These are phyloP conservation scores for Hamigera avellanea DNA, from an alignment of 495 filamentous ascomycete genomes.

Conservation along the genomic window DNA sequence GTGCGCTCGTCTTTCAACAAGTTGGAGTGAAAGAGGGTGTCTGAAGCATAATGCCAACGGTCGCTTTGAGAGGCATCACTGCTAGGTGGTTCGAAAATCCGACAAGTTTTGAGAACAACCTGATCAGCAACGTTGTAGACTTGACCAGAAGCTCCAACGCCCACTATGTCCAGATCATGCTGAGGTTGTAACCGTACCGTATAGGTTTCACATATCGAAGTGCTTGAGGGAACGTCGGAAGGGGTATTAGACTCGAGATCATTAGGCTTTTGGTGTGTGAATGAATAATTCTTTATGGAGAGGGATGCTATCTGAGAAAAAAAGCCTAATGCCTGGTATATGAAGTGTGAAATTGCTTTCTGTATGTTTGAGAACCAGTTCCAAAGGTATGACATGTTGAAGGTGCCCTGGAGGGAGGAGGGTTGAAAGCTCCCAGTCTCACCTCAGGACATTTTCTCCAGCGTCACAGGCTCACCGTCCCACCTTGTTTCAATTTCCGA, in stretches of 20 bases:
- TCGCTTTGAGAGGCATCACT: constrained; percentile 8
- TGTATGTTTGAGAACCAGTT: too few relatives aligned
- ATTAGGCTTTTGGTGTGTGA: neutral
- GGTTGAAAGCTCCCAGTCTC: too few relatives aligned
- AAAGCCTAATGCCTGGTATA: neutral
- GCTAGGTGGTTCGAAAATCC: constrained; percentile 10
- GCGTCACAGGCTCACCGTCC: too few relatives aligned
- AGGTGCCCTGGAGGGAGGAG: too few relatives aligned
- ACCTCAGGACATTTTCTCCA: too few relatives aligned
- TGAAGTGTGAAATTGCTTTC: too few relatives aligned
- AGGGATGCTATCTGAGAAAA: neutral
- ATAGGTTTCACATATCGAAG: constrained; percentile 3
- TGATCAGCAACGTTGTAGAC: constrained; percentile 14
- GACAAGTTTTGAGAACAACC: constrained; percentile 13
- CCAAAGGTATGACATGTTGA: too few relatives aligned
- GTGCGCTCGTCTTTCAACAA: constrained; percentile 13
- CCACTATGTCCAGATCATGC: constrained; percentile 17
- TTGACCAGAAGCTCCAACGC: constrained; percentile 9
- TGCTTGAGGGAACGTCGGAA: neutral
- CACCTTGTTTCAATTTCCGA: too few relatives aligned
- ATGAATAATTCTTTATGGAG: constrained; percentile 1
- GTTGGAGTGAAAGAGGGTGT: constrained; percentile 13
- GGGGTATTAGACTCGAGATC: neutral
- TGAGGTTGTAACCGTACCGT: constrained; percentile 17
- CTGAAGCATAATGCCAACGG: constrained; percentile 14